Percentiles rank a stretch among this genome's conserved stretches.
Evolutionary conservation across 2,329 filamentous ascomycete genomes (phyloP).

Genomic region (Fusarium torulosum): DNA sequence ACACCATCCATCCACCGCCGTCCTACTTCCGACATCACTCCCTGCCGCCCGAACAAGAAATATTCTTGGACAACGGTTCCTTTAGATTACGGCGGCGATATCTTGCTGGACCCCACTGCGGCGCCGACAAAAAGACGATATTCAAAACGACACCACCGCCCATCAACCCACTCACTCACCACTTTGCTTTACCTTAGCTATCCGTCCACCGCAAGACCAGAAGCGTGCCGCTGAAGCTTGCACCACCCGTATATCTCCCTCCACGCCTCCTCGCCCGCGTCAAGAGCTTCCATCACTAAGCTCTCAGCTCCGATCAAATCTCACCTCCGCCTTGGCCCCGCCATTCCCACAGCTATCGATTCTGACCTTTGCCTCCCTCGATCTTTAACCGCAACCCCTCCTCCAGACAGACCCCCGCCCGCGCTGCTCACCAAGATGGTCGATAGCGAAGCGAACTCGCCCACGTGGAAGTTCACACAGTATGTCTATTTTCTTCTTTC

Average conservation of each 20-base stretch:
- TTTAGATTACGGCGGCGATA: conserved; percentile 37
- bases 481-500: conserved; percentile 64
- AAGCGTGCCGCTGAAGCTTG: conserved; percentile 42
- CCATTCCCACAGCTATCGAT: conserved; percentile 37
- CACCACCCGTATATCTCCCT: conserved; percentile 33
- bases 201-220: conserved; percentile 41
- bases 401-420: conserved; percentile 46
- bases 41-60: conserved; percentile 17
- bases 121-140: conserved; percentile 44
- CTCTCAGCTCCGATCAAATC: conserved; percentile 31
- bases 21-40: conserved; percentile 25
- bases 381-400: conserved; percentile 43
- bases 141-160: conserved; percentile 44
- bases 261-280: conserved; percentile 26
- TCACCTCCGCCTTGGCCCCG: conserved; percentile 41
- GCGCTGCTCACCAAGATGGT: conserved; percentile 79
- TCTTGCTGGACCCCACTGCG: conserved; percentile 43
- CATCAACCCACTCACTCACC: conserved; percentile 29
- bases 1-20: conserved; percentile 32
- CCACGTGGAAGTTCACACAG: conserved; percentile 99
- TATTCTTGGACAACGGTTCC: conserved; percentile 35
- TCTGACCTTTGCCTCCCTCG: conserved; percentile 41
- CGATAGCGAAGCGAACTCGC: conserved; percentile 92
- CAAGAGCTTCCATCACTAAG: conserved; percentile 29
- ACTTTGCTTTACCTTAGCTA: conserved; percentile 19